Evolutionary conservation across 2,329 filamentous ascomycete genomes (phyloP).

Genomic region (Talaromyces sp.): DNA sequence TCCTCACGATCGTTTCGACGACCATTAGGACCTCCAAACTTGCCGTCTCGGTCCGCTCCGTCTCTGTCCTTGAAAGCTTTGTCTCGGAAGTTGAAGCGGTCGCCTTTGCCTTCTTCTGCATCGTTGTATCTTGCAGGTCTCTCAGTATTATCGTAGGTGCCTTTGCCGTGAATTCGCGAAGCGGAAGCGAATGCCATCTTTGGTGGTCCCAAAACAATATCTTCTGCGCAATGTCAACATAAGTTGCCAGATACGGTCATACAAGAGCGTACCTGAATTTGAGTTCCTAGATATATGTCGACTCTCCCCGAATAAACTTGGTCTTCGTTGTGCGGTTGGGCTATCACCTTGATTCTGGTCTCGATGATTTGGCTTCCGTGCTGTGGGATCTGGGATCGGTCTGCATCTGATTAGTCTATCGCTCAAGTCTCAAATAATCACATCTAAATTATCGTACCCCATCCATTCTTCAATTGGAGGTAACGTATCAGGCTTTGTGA

Average conservation of each 20-base stretch:
- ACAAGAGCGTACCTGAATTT: conserved; percentile 39
- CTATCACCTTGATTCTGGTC: conserved; percentile 36
- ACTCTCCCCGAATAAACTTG: conserved; percentile 39
- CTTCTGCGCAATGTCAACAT: conserved; percentile 50
- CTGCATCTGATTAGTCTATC: conserved; percentile 23
- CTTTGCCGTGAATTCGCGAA: conserved; percentile 53
- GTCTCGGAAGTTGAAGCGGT: conserved; percentile 61
- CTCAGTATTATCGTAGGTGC: conserved; percentile 44
- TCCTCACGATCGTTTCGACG: conserved; percentile 42
- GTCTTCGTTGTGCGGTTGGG: conserved; percentile 30
- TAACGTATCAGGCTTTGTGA: conserved; percentile 71
- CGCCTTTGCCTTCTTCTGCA: conserved; percentile 56
- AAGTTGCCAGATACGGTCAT: not conserved
- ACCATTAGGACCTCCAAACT: conserved; percentile 29
- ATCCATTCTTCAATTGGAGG: conserved; percentile 93
- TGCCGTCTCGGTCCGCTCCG: conserved; percentile 36
- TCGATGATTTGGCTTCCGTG: conserved; percentile 36
- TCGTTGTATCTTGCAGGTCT: conserved; percentile 47
- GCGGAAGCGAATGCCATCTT: conserved; percentile 78
- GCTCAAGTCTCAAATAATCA: not conserved
- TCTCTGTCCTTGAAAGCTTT: conserved; percentile 41
- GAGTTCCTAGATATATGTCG: conserved; percentile 49
- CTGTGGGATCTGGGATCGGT: conserved; percentile 41
- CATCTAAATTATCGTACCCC: conserved; percentile 63
- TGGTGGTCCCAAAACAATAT: conserved; percentile 80